Evolutionary conservation across 208 protist species (phyloP), one percentile per base, ranked within the genome.

Genomic region (Vickermania spadyakhi): DNA sequence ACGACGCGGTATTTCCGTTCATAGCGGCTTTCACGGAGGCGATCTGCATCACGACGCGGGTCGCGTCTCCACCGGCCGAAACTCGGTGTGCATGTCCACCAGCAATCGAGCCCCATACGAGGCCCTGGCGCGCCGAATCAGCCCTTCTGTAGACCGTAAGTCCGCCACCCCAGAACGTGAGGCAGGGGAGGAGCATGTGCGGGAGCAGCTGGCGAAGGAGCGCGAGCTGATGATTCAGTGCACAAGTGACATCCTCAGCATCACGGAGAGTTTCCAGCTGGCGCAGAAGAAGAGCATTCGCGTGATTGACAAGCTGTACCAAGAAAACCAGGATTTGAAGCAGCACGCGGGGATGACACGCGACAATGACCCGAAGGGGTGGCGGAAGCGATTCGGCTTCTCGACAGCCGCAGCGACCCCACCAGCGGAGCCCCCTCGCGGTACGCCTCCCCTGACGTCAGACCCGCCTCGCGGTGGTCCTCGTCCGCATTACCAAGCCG

Each of bases 191-290:
- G 60, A 21, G 7, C 26, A 31, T 0, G 68, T 80, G 25, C 50
- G 49, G 2, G 27, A 28, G 7, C 54, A 68, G 11, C 45, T 79
- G 56, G 28, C 66, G 31, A 1, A 3, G 18, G 50, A 61, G 28
- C 55, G 66, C 1, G 52, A 61, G 1, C 73, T 79, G 28, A 71
- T 85, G 60, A 28, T 85, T 49, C 31, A 57, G 14, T 75, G 66
- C 2, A 70, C 73, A 21, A 65, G 41, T 30, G 73, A 71, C 3
- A 60, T 84, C 11, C 63, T 58, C 14, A 52, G 77, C 18, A 31
- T 81, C 4, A 52, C 77, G 55, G 60, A 58, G 13, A 68, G 26
- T 31, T 51, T 51, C 1, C 59, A 59, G 56, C 21, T 27, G 25
- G 54, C 63, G 2, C 53, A 56, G 7, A 31, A 59, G 45, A 25